phyloP scores from a whole-genome alignment of 2,329 filamentous ascomycete species.

The Aspergillus jensenii region DNA sequence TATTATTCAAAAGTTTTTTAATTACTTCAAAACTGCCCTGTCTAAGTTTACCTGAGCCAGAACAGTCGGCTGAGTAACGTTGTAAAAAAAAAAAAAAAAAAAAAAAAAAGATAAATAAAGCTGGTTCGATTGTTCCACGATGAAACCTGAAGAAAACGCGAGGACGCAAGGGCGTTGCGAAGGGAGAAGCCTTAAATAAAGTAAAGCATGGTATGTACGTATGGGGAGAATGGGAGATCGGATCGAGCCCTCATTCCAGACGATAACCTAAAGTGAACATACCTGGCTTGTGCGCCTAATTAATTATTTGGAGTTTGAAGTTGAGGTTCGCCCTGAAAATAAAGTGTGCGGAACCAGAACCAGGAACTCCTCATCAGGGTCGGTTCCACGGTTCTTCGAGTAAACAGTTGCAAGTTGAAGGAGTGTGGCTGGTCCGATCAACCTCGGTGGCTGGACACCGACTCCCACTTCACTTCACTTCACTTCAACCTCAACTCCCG shows the following conservation, averaged over 20 bases:
- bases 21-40: too few species aligned
- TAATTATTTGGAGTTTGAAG: neutral
- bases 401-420: neutral
- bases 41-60: neutral
- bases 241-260: neutral
- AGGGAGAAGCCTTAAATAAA: conserved; percentile 1
- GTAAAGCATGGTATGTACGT: neutral
- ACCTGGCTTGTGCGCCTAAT: neutral
- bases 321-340: neutral
- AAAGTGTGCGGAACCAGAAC: neutral
- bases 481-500: neutral
- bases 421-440: neutral
- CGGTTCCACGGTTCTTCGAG: conserved; percentile 1
- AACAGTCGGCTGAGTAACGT: neutral
- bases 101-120: neutral
- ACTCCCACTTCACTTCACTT: neutral
- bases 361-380: neutral
- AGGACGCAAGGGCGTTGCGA: neutral
- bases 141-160: neutral
- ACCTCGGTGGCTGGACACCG: neutral
- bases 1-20: conserved; percentile 3
- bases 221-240: neutral
- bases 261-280: neutral
- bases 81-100: neutral
- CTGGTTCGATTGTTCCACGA: neutral